A percentile compares a stretch with the other conserved stretches of the same genome.
Conservation (phyloP, 2,329 filamentous ascomycete genomes). For the Aureobasidium sp. region DNA sequence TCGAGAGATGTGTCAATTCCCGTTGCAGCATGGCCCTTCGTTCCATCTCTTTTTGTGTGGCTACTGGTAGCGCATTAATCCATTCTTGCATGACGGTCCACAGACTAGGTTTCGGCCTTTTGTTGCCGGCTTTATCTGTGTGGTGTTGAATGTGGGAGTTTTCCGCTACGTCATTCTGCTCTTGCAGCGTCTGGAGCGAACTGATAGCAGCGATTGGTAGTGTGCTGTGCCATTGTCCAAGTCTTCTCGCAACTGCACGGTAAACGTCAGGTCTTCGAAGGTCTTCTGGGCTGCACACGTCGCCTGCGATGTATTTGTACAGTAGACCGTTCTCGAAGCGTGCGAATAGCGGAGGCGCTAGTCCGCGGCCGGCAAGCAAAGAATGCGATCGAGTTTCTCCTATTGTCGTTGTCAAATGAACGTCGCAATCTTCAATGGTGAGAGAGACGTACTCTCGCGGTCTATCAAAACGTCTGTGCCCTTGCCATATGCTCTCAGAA, state of each 20-base stretch:
- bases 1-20: constrained; percentile 65
- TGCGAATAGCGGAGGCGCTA: constrained; percentile 81
- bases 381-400: constrained; percentile 67
- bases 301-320: constrained; percentile 82
- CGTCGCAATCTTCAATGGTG: constrained; percentile 33
- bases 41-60: constrained; percentile 60
- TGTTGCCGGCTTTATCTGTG: constrained; percentile 40
- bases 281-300: constrained; percentile 72
- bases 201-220: constrained; percentile 50
- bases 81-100: constrained; percentile 97
- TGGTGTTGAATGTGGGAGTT: constrained; percentile 21
- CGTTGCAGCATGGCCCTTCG: constrained; percentile 63
- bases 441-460: constrained; percentile 63
- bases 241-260: constrained; percentile 70
- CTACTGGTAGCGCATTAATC: constrained; percentile 75
- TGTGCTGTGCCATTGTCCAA: constrained; percentile 88
- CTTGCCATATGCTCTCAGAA: constrained; percentile 89
- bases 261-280: constrained; percentile 69
- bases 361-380: constrained; percentile 71
- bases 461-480: constrained; percentile 95
- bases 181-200: constrained; percentile 26
- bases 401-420: constrained; percentile 23
- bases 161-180: constrained; percentile 22
- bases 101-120: constrained; percentile 70
- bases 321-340: constrained; percentile 94